Conservation (phyloP, 2,329 filamentous ascomycete species). For the Diplodia intermedia region DNA sequence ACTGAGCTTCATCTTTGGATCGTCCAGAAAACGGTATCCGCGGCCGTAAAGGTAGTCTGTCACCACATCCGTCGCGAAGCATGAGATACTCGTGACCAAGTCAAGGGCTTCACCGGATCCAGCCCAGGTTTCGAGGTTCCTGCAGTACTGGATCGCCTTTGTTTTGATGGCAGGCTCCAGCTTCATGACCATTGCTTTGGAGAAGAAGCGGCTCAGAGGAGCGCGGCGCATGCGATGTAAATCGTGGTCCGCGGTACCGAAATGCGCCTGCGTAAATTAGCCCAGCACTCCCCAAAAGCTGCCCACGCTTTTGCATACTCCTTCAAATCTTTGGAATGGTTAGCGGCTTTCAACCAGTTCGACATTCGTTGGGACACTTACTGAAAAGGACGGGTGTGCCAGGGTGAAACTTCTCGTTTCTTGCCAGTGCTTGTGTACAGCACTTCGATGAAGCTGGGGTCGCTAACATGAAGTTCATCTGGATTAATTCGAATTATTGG, state of each 20-base stretch:
- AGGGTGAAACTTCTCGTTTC: constrained; percentile 33
- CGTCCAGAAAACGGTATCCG: constrained; percentile 35
- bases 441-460: constrained; percentile 48
- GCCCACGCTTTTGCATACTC: not conserved
- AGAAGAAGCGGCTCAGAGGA: constrained; percentile 35
- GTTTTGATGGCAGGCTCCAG: constrained; percentile 33
- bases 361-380: not conserved
- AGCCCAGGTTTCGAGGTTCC: constrained; percentile 32
- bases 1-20: constrained; percentile 22
- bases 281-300: not conserved
- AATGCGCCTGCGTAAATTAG: constrained; percentile 20
- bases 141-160: constrained; percentile 28
- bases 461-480: constrained; percentile 52
- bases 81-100: constrained; percentile 34
- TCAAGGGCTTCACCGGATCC: constrained; percentile 32
- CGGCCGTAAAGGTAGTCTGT: constrained; percentile 37
- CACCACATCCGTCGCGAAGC: constrained; percentile 37
- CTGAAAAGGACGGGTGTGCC: not conserved
- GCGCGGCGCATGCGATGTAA: constrained; percentile 38
- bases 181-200: constrained; percentile 25
- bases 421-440: constrained; percentile 38
- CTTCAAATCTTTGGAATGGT: not conserved
- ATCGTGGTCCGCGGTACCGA: constrained; percentile 26
- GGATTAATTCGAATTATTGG: constrained; percentile 54
- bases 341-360: not conserved